Evolutionary conservation across 108 stramenopile species (phyloP).

Genomic region (Parmales sp.): DNA sequence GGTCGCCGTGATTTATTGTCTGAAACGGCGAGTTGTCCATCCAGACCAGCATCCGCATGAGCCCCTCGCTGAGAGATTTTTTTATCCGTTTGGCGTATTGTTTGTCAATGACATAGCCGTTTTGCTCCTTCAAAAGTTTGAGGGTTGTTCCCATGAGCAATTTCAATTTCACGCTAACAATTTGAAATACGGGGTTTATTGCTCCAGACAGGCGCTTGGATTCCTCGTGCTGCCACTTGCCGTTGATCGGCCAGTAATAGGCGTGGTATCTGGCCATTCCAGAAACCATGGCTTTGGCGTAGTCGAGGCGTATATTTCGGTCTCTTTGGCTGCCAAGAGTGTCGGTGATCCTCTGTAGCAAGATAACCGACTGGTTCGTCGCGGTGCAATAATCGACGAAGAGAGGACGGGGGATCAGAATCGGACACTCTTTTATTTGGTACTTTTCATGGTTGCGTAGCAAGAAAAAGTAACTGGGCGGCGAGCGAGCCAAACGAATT

Average conservation of each 20-base stretch:
- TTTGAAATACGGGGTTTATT: neutral
- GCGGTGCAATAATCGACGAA: neutral
- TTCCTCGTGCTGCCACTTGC: neutral
- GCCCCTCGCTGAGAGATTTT: no score
- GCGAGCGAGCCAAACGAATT: neutral
- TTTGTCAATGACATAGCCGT: no score
- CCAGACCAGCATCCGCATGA: no score
- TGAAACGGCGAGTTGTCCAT: no score
- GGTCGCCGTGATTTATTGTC: no score
- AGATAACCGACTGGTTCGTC: neutral
- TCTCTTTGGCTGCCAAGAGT: neutral
- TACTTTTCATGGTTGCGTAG: neutral
- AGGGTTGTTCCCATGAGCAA: neutral
- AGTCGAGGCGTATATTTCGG: neutral
- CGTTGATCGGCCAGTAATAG: neutral
- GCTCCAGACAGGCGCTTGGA: neutral
- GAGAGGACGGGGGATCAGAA: neutral
- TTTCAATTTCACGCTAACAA: neutral
- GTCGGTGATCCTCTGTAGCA: neutral
- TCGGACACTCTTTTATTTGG: neutral
- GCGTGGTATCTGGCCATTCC: neutral
- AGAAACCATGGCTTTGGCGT: neutral
- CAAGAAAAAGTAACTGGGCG: slow-evolving; percentile 6
- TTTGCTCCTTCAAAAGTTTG: neutral
- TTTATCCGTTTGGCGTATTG: no score